phyloP scores from a whole-genome alignment of 73 alveolate genomes.

The Paramecium sexaurelia region DNA sequence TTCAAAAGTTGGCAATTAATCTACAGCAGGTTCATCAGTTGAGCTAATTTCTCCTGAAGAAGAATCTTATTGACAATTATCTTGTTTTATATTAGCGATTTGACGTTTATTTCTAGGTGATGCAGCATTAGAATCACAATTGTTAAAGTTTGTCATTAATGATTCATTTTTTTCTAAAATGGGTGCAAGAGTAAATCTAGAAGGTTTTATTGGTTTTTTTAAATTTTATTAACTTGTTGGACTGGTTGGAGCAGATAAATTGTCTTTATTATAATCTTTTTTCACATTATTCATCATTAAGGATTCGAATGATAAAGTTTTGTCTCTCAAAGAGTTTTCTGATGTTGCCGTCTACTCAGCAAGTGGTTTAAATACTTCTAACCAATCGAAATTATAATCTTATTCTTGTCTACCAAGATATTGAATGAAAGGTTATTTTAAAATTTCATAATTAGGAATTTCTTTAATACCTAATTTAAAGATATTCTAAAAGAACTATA shows the following conservation, averaged over 20 bases:
- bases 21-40: not conserved
- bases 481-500: not conserved
- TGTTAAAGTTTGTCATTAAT: not conserved
- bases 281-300: not conserved
- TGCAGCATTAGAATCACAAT: slow-evolving; percentile 9
- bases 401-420: not conserved
- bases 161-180: slow-evolving; percentile 12
- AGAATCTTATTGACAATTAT: not conserved
- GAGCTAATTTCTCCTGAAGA: slow-evolving; percentile 6
- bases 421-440: not conserved
- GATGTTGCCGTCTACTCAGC: not conserved
- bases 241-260: slow-evolving; percentile 11
- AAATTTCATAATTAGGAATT: not conserved
- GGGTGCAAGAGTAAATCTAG: not conserved
- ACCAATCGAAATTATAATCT: not conserved
- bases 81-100: not conserved
- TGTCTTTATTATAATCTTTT: not conserved
- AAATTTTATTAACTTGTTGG: not conserved
- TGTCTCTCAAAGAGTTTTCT: not conserved
- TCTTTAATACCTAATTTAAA: slow-evolving; percentile 1
- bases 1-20: not conserved
- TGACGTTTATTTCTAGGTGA: not conserved
- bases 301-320: not conserved
- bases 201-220: not conserved
- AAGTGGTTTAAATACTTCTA: not conserved